Base-by-base conservation (phyloP, 164 flowering plant species). In the Platanus orientalis region DNA sequence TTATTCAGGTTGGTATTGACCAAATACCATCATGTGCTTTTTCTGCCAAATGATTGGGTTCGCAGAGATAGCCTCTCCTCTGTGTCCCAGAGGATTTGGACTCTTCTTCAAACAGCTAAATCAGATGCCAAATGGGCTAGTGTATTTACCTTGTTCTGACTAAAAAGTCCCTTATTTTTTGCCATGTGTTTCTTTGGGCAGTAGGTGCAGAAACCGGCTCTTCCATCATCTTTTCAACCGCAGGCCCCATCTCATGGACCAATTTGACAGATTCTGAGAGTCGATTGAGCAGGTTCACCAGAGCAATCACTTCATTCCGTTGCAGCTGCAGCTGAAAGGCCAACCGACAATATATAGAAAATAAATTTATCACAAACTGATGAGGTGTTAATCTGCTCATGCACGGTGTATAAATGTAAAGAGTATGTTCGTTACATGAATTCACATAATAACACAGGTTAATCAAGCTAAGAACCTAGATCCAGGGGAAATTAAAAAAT, bases 301-400 rank as follows among this genome's bases (percentile, higher is more conserved):
- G 73, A 6, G 98, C 98, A 67, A 93, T 93, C 57, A 90, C 97
- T 79, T 93, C 98, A 75, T 93, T 93, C 67, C 96, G 67, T 74
- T 89, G 98, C 75, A 93, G 65, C 77, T 84, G 89, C 73, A 90
- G 76, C 97, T 90, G 92, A 23, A 72, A 69, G 19, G 17, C 13
- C 27, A 67, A 40, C 32, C 29, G n/a, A 27, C 40, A 19, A 34
- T 26, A 32, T 3, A 14, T 7, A 17, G 25, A 51, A 9, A 36
- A 36, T 36, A 36, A n/a, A n/a, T n/a, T n/a, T n/a, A n/a, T n/a
- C n/a, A n/a, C n/a, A n/a, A n/a, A n/a, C n/a, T n/a, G n/a, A n/a
- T n/a, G n/a, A n/a, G n/a, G n/a, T n/a, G n/a, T n/a, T n/a, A n/a
- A n/a, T n/a, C n/a, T n/a, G n/a, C n/a, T 40, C 11, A 34, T 34